Evolutionary conservation across 768 basidiomycete genomes (phyloP).

Genomic region (Phylloporus sp.): DNA sequence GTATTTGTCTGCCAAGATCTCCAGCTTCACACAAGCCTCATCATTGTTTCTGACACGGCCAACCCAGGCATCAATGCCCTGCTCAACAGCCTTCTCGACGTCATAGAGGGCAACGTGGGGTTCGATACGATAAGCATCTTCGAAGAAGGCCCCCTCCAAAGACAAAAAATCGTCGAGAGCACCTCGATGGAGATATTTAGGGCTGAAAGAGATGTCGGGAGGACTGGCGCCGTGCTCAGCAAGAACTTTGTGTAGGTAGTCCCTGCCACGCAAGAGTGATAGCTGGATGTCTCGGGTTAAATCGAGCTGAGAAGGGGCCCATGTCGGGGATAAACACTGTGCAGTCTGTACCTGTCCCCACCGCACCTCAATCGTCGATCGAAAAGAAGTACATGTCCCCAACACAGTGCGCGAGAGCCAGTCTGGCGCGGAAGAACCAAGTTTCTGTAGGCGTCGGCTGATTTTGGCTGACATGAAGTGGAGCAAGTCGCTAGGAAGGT

Average conservation of each 20-base stretch:
- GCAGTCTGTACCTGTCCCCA: conserved; percentile 32
- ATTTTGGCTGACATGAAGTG: conserved; percentile 5
- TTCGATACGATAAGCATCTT: not conserved
- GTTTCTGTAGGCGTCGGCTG: not conserved
- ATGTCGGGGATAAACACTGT: conserved; percentile 24
- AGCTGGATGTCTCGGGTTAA: conserved; percentile 30
- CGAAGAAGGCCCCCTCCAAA: conserved; percentile 9
- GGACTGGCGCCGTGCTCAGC: not conserved
- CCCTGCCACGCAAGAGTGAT: conserved; percentile 28
- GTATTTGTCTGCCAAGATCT: conserved; percentile 25
- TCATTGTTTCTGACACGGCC: conserved; percentile 14
- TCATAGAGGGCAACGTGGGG: conserved; percentile 30
- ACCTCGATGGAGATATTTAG: conserved; percentile 4
- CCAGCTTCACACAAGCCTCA: conserved; percentile 25
- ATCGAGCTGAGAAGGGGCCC: conserved; percentile 29
- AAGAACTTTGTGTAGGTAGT: conserved; percentile 26
- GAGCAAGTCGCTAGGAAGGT: conserved; percentile 26
- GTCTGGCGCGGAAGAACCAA: not conserved
- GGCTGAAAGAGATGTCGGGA: conserved; percentile 2
- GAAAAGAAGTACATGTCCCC: conserved; percentile 24
- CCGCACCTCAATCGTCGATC: conserved; percentile 24
- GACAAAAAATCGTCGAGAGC: conserved; percentile 16
- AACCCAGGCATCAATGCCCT: conserved; percentile 34
- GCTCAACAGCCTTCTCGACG: conserved; percentile 33
- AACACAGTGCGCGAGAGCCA: not conserved